Evolutionary conservation across 2,329 filamentous ascomycete species (phyloP), one percentile per base, ranked within the genome.

Genomic region (Talaromyces sp.): DNA sequence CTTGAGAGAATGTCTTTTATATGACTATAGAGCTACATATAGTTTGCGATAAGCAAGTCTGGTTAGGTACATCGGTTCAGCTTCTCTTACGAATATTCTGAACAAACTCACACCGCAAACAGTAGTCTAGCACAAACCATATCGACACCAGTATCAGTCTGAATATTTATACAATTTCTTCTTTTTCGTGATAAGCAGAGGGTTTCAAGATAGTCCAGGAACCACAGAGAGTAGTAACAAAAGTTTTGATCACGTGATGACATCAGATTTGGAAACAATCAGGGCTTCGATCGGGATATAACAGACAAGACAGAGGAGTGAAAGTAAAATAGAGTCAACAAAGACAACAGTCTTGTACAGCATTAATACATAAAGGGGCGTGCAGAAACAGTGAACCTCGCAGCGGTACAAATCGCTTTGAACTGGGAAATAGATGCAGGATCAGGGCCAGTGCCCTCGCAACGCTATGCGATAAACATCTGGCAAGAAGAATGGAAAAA

Each of bases 371-470:
- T 57, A 40, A 54, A 52, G 28, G 35, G 54, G 21, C 54, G 21
- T 57, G 21, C 40, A 39, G 14, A 37, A 37, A 59, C 3, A n/a
- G 33, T 33, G 21, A 23, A 55, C 37, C 25, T 61, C 25, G 28
- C 23, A 54, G 28, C 35, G 42, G 37, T 33, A 55, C 37, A 23
- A 11, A 44, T 48, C 39, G 37, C 48, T 48, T 33, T 16, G 37
- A 33, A 61, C 33, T 66, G 63, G 67, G 3, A 66, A 68, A 64
- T 63, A 52, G 44, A 64, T 62, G 56, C 48, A 60, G 68, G 72
- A 69, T 67, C 68, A 73, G 73, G 72, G 72, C 75, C 73, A 75
- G 35, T 72, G 70, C 74, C 60, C 72, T 75, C 75, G 73, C 75
- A 74, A 76, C 75, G 75, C 75, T 77, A 77, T 77, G 75, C 75